These are phyloP conservation scores for Priceomyces medius DNA, from an alignment of 805 yeast genomes.

Conservation along the genomic window DNA sequence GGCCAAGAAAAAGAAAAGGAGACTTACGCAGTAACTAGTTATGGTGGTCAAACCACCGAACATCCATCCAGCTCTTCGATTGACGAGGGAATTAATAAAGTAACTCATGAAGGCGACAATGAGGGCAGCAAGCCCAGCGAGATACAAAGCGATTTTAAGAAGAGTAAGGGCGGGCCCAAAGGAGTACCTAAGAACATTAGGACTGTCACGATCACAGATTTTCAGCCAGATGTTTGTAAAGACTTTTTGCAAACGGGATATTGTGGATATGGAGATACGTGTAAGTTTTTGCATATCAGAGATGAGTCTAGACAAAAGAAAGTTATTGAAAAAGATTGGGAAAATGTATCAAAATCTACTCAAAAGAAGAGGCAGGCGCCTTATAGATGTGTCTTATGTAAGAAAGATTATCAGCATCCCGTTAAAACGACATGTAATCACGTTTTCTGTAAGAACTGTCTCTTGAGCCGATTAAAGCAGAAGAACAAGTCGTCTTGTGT, in stretches of 20 bases:
- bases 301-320: constrained; percentile 77
- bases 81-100: too few relatives aligned
- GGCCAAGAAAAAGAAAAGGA: not conserved
- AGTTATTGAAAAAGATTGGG: constrained; percentile 72
- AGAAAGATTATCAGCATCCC: constrained; percentile 52
- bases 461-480: constrained; percentile 44
- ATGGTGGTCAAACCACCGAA: too few relatives aligned
- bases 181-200: constrained; percentile 43
- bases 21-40: not conserved
- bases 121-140: too few relatives aligned
- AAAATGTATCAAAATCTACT: constrained; percentile 27
- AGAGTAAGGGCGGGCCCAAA: not conserved
- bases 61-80: too few relatives aligned
- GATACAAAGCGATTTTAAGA: too few relatives aligned
- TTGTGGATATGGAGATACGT: constrained; percentile 96
- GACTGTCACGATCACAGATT: constrained; percentile 73
- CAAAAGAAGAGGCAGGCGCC: constrained; percentile 36
- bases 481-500: constrained; percentile 45
- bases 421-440: constrained; percentile 63
- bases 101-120: not conserved
- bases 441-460: constrained; percentile 63
- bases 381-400: constrained; percentile 63
- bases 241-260: constrained; percentile 89
- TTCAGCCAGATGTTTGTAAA: constrained; percentile 91
- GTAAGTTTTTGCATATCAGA: constrained; percentile 89